phyloP scores from a whole-genome alignment of 345 rosid genomes.

The Garcia nutans region DNA sequence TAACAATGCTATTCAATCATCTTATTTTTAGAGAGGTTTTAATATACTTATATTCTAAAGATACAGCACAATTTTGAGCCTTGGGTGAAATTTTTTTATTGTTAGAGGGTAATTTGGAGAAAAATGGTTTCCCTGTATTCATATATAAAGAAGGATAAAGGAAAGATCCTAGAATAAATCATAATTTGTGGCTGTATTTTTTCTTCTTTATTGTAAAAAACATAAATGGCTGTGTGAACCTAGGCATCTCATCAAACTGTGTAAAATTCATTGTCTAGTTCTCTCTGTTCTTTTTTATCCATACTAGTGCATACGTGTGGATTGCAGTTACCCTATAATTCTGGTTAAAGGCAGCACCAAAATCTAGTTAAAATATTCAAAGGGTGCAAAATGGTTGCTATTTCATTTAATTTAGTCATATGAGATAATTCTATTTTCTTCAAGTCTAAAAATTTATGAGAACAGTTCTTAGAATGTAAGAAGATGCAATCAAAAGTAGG shows the following conservation, averaged over 20 bases:
- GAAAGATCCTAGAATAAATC: background rate
- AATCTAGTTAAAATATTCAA: background rate
- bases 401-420: background rate
- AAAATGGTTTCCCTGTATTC: background rate
- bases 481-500: background rate
- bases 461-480: background rate
- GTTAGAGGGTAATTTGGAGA: background rate
- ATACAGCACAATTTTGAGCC: background rate
- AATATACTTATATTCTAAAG: background rate
- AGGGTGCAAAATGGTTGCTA: background rate
- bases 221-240: background rate
- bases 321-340: background rate
- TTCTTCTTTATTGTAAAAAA: too few species aligned
- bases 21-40: background rate
- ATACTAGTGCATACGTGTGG: background rate
- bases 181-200: background rate
- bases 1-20: background rate
- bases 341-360: background rate
- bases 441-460: background rate
- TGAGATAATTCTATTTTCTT: background rate
- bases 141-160: background rate
- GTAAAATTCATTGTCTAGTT: background rate
- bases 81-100: background rate
- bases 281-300: background rate
- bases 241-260: background rate